phyloP scores from a whole-genome alignment of 768 basidiomycete species.

The Agaricus blazei region DNA sequence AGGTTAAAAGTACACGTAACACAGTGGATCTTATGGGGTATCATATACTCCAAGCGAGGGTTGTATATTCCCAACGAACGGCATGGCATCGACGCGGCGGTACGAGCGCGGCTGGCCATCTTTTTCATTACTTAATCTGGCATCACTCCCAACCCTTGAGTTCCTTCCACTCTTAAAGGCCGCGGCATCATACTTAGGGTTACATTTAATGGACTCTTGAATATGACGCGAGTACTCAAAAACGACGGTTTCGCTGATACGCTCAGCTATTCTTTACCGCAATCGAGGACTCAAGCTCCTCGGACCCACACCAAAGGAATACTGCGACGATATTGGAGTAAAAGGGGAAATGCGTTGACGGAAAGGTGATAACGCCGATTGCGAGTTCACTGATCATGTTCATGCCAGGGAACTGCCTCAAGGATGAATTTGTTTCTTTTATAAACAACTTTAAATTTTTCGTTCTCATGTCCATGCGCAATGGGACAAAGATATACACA shows the following conservation, averaged over 20 bases:
- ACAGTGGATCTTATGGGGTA: no score
- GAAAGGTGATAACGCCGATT: conserved; percentile 18
- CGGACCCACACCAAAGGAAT: conserved; percentile 16
- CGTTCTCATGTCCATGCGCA: conserved; percentile 17
- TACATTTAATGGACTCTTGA: conserved; percentile 24
- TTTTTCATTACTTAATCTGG: no score
- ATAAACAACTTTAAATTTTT: conserved; percentile 17
- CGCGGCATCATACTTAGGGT: conserved; percentile 19
- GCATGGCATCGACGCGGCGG: no score
- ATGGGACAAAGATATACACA: conserved; percentile 17
- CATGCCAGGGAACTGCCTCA: conserved; percentile 30
- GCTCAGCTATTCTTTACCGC: conserved; percentile 13
- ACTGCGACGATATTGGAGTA: conserved; percentile 24
- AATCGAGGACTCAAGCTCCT: conserved; percentile 12
- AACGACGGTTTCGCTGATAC: conserved; percentile 20
- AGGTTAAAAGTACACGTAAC: no score
- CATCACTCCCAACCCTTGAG: no score
- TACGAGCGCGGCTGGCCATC: no score
- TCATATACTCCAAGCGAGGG: no score
- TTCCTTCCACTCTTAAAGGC: conserved; percentile 19
- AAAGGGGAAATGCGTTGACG: conserved; percentile 27
- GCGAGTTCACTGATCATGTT: conserved; percentile 22
- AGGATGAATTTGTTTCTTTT: conserved; percentile 25
- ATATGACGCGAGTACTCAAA: conserved; percentile 18
- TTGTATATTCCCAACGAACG: no score